These are phyloP conservation scores for Erigeron canadensis DNA, from an alignment of 129 eudicot species.

Conservation along the genomic window DNA sequence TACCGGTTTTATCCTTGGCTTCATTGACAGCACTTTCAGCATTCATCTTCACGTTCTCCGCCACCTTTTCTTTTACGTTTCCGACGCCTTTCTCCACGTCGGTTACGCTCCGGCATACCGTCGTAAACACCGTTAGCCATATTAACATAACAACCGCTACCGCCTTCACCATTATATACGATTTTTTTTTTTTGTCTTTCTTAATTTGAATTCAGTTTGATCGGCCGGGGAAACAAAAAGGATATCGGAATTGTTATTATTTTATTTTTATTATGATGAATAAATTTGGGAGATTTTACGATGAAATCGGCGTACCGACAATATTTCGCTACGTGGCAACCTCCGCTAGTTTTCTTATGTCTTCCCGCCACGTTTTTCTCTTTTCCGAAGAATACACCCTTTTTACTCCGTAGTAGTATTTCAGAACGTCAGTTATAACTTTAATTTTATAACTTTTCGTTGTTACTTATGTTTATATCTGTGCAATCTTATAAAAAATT, in stretches of 20 bases:
- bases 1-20: slow-evolving; percentile 27
- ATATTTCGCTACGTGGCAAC: slow-evolving; percentile 25
- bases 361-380: slow-evolving; percentile 36
- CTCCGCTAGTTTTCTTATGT: slow-evolving; percentile 3
- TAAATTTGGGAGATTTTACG: not conserved
- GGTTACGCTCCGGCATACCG: slow-evolving; percentile 31
- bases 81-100: slow-evolving; percentile 23
- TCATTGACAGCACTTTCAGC: slow-evolving; percentile 24
- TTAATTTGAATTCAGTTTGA: not conserved
- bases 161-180: slow-evolving; percentile 23
- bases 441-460: no score
- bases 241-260: no score
- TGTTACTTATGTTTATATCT: no score
- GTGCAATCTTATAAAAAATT: no score
- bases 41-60: slow-evolving; percentile 25
- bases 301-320: slow-evolving; percentile 12
- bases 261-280: no score
- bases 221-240: not conserved
- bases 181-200: not conserved
- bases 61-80: slow-evolving; percentile 33
- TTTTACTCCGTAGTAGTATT: no score
- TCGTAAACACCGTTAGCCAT: slow-evolving; percentile 31
- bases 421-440: no score
- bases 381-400: no score
- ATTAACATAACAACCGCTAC: slow-evolving; percentile 28